Evolutionary conservation across 176 grass and related monocot genomes (phyloP).

Genomic region (Aegilops longissima): DNA sequence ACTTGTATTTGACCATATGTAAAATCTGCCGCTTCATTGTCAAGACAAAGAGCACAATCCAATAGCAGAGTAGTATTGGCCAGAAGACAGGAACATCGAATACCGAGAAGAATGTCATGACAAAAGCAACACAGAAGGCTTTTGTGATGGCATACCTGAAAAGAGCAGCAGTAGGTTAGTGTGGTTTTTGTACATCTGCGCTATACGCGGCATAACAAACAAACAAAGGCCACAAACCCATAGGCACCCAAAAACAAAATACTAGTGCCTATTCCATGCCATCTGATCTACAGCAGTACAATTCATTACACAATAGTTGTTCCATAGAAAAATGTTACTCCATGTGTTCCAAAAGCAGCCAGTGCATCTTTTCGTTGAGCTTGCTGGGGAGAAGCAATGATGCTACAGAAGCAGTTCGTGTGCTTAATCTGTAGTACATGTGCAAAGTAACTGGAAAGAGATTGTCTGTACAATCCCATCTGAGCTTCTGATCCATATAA

Average conservation of each 20-base stretch:
- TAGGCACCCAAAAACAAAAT: neutral
- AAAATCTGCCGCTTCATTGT: slow-evolving; percentile 90
- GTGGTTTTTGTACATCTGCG: neutral
- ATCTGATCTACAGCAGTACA: neutral
- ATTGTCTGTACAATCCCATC: no score
- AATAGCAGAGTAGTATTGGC: slow-evolving; percentile 86
- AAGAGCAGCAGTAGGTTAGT: slow-evolving; percentile 19
- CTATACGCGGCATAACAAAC: neutral
- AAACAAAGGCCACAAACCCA: neutral
- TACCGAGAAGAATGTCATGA: slow-evolving; percentile 91
- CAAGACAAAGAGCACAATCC: slow-evolving; percentile 80
- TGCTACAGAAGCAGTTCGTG: neutral
- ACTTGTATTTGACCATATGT: slow-evolving; percentile 89
- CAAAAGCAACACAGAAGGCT: slow-evolving; percentile 74
- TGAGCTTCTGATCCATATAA: neutral
- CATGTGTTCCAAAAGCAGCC: neutral
- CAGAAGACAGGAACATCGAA: slow-evolving; percentile 93
- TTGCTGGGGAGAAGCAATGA: neutral
- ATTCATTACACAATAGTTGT: neutral
- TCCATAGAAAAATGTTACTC: neutral
- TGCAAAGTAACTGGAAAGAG: no score
- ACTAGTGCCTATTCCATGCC: neutral
- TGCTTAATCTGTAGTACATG: neutral
- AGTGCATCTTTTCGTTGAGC: neutral
- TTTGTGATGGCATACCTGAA: slow-evolving; percentile 86